A percentile compares a stretch with the other conserved stretches of the same genome.
Conservation (phyloP, 2,329 filamentous ascomycete genomes). For the Albifimbria verrucaria region DNA sequence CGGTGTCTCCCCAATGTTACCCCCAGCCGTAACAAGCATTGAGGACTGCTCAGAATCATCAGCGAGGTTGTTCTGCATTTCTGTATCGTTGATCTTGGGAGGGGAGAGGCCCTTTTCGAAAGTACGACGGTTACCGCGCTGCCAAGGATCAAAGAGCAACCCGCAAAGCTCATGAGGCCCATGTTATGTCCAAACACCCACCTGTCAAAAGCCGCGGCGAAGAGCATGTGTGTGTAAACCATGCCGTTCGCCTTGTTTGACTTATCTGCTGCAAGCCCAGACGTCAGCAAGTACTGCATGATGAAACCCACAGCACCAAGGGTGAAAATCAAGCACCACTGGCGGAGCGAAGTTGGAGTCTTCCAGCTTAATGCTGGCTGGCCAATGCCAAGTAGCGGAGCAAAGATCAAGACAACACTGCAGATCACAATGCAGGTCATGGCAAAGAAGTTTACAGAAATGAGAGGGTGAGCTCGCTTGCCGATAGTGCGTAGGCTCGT, state of each 20-base stretch:
- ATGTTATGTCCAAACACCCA: constrained; percentile 51
- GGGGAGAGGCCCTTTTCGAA: constrained; percentile 35
- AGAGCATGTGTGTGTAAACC: constrained; percentile 57
- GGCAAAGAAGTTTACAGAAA: constrained; percentile 83
- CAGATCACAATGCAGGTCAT: constrained; percentile 68
- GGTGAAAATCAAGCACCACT: constrained; percentile 67
- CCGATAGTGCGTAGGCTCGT: constrained; percentile 78
- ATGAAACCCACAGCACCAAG: constrained; percentile 74
- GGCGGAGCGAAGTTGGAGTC: constrained; percentile 34
- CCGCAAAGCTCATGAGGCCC: constrained; percentile 45
- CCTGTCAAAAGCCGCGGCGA: constrained; percentile 49
- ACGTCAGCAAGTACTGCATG: constrained; percentile 83
- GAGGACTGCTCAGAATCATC: constrained; percentile 34
- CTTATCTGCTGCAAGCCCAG: constrained; percentile 70
- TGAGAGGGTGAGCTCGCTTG: constrained; percentile 73
- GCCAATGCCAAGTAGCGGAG: constrained; percentile 39
- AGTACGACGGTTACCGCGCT: constrained; percentile 50
- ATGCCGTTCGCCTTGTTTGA: constrained; percentile 55
- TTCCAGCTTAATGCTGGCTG: constrained; percentile 45
- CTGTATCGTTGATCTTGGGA: constrained; percentile 27
- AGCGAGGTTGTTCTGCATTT: constrained; percentile 25
- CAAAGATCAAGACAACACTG: constrained; percentile 53
- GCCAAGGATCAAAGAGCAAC: constrained; percentile 50
- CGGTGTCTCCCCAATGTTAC: constrained; percentile 17
- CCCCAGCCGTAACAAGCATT: constrained; percentile 34